Evolutionary conservation across 129 eudicot species (phyloP).

Genomic region (Heracleum sosnowskyi): DNA sequence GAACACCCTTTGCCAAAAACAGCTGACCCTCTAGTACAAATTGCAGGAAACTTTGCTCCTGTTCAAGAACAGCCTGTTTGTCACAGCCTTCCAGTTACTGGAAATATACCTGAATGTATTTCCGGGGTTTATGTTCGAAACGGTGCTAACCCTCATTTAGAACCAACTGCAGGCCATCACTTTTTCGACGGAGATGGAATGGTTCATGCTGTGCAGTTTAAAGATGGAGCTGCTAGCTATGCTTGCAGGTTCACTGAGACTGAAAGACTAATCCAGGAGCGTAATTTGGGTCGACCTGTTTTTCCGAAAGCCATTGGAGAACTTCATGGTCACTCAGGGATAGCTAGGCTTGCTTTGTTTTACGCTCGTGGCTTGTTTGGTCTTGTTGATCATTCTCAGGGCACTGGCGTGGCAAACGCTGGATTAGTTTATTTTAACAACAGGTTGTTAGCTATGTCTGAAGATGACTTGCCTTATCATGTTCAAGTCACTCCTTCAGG

Average conservation of each 20-base stretch:
- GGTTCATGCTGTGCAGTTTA: conserved; percentile 46
- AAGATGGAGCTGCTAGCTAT: conserved; percentile 38
- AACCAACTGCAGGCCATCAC: conserved; percentile 53
- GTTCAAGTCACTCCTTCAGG: conserved; percentile 29
- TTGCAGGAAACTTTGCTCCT: conserved; percentile 59
- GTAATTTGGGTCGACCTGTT: conserved; percentile 31
- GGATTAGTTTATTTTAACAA: conserved; percentile 45
- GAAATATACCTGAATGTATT: conserved; percentile 32
- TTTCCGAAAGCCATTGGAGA: conserved; percentile 63
- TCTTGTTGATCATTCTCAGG: conserved; percentile 38
- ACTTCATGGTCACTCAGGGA: conserved; percentile 53
- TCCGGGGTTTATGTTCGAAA: conserved; percentile 44
- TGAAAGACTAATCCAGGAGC: conserved; percentile 38
- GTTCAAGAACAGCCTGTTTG: conserved; percentile 42
- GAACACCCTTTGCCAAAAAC: conserved; percentile 51
- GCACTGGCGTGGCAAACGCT: conserved; percentile 59
- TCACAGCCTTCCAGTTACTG: conserved; percentile 26
- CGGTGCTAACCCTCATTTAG: conserved; percentile 51
- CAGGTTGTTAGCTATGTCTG: conserved; percentile 55
- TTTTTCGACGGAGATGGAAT: conserved; percentile 59
- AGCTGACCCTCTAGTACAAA: conserved; percentile 45
- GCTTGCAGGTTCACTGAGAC: conserved; percentile 50
- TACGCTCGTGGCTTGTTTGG: conserved; percentile 47
- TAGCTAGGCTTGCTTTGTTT: conserved; percentile 38
- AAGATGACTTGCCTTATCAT: conserved; percentile 50